A percentile compares a stretch with the other conserved stretches of the same genome.
Evolutionary conservation across 1,284 basidiomycete species (phyloP).

Genomic region (Amylostereum areolatum): DNA sequence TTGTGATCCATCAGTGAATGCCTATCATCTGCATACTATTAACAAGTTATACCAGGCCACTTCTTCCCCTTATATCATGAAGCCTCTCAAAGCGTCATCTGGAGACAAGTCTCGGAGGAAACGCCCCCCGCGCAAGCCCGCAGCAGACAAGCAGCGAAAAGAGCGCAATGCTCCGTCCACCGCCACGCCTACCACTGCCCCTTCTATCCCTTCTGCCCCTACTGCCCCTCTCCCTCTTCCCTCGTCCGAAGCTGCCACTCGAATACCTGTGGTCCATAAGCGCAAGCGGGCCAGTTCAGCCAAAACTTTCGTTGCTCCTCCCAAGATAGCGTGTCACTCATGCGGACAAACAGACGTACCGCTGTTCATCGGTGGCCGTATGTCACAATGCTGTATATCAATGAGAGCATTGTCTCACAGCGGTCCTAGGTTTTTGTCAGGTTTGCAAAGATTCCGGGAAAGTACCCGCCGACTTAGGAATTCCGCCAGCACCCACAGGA

Average conservation of each 20-base stretch:
- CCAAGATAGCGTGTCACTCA: constrained; percentile 46
- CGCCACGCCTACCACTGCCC: too few relatives aligned
- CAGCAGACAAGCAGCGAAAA: too few relatives aligned
- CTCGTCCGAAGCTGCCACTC: too few relatives aligned
- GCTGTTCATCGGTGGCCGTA: constrained; percentile 63
- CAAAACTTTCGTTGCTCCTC: constrained; percentile 19
- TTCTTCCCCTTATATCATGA: constrained; percentile 45
- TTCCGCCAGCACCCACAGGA: too few relatives aligned
- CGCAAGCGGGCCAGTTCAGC: constrained; percentile 17
- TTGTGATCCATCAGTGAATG: constrained; percentile 10
- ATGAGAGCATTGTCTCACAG: too few relatives aligned
- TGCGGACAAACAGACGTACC: constrained; percentile 64
- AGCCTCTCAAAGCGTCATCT: constrained; percentile 36
- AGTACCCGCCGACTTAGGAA: too few relatives aligned
- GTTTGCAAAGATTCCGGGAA: too few relatives aligned
- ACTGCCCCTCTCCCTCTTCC: too few relatives aligned
- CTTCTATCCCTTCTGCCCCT: too few relatives aligned
- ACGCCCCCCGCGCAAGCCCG: constrained; percentile 10
- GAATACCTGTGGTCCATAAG: constrained; percentile 7
- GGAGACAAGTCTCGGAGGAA: constrained; percentile 21
- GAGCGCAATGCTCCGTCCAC: too few relatives aligned
- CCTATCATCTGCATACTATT: background rate
- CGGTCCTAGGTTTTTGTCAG: too few relatives aligned
- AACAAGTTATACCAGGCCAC: constrained; percentile 30
- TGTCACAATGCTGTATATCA: constrained; percentile 22